These are phyloP conservation scores for Rhodotorula babjevae DNA, from an alignment of 768 basidiomycete genomes.

Conservation along the genomic window DNA sequence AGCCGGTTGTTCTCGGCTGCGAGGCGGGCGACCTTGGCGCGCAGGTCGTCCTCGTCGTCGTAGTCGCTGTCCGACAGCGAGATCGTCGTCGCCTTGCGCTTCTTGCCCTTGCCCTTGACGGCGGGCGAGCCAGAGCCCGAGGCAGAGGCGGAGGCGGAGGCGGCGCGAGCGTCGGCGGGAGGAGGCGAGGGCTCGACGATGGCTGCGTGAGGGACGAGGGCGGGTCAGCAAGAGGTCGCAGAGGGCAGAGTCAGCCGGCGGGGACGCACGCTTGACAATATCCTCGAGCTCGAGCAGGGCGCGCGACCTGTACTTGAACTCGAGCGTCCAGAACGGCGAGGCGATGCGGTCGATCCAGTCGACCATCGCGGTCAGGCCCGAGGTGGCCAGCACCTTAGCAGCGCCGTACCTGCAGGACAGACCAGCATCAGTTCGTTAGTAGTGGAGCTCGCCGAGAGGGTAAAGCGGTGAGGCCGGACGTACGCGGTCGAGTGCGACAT, in stretches of 20 bases:
- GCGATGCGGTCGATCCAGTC: slow-evolving; percentile 10
- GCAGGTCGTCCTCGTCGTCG: slow-evolving; percentile 6
- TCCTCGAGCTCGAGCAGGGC: slow-evolving; percentile 22
- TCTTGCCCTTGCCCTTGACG: background rate
- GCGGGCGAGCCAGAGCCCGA: background rate
- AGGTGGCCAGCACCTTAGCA: background rate
- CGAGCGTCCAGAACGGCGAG: background rate
- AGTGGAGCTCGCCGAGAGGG: too few relatives aligned
- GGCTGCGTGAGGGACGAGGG: background rate
- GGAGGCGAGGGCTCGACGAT: background rate
- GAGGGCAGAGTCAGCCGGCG: too few relatives aligned
- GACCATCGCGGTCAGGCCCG: rapidly evolving
- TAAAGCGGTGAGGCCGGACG: too few relatives aligned
- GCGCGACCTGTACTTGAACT: slow-evolving; percentile 27
- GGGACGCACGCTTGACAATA: slow-evolving; percentile 12
- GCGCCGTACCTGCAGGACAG: slow-evolving; percentile 4
- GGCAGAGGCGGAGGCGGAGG: background rate
- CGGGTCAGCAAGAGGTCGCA: background rate
- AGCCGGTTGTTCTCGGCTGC: background rate
- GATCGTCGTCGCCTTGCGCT: slow-evolving; percentile 2
- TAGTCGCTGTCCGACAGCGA: slow-evolving; percentile 6
- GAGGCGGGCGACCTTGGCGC: slow-evolving; percentile 12
- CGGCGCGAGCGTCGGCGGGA: too few relatives aligned
- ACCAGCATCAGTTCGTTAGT: too few relatives aligned
- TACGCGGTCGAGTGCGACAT: slow-evolving; percentile 11